Evolutionary conservation across 1,284 basidiomycete species (phyloP).

Genomic region (Salmacisia buchloeana): DNA sequence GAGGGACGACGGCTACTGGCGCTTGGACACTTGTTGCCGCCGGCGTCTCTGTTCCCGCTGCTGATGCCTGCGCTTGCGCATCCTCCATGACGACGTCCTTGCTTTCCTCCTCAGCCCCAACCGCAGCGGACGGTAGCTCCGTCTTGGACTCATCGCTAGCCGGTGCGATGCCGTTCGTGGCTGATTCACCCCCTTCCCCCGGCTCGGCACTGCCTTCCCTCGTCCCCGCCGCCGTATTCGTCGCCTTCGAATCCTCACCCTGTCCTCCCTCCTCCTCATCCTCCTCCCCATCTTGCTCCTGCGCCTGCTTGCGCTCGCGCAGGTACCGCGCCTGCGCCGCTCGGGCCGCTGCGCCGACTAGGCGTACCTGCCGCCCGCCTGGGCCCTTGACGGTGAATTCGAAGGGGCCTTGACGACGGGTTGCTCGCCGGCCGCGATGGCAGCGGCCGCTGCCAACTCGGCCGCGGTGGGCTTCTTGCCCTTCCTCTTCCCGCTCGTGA

Average conservation of each 20-base stretch:
- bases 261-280: background rate
- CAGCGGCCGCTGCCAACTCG: constrained; percentile 3
- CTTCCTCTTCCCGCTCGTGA: constrained; percentile 11
- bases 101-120: too few species aligned
- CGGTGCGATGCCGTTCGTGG: too few species aligned
- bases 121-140: too few species aligned
- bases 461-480: constrained; percentile 14
- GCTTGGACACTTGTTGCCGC: too few species aligned
- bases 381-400: background rate
- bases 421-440: background rate
- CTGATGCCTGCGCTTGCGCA: too few species aligned
- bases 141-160: too few species aligned
- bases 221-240: too few species aligned
- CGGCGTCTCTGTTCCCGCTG: too few species aligned
- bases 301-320: constrained; percentile 7
- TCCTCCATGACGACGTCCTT: too few species aligned
- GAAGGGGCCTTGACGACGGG: background rate
- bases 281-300: constrained; percentile 6
- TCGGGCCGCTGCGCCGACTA: background rate
- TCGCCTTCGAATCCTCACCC: background rate
- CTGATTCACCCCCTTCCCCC: too few species aligned
- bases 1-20: too few species aligned
- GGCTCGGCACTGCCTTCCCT: too few species aligned
- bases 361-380: background rate
- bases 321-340: constrained; percentile 5